Percentiles rank a stretch among this genome's conserved stretches.
Evolutionary conservation across 148 eudicot genomes (phyloP).

Genomic region (Persicaria tinctoria): DNA sequence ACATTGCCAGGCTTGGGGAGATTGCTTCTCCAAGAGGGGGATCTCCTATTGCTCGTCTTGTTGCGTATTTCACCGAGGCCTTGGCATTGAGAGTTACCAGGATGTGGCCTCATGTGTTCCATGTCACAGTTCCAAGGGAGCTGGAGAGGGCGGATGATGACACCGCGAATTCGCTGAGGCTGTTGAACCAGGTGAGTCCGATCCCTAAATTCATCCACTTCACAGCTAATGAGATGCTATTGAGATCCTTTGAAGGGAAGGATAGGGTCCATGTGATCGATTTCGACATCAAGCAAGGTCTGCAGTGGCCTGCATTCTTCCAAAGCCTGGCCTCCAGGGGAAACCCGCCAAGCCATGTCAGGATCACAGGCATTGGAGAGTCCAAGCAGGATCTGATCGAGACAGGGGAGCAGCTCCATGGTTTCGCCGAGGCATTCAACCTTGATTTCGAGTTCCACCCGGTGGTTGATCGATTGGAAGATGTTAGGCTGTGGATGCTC

Average conservation of each 20-base stretch:
- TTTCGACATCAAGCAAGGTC: conserved; percentile 90
- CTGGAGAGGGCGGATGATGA: conserved; percentile 64
- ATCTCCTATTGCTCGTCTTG: conserved; percentile 59
- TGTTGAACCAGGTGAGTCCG: conserved; percentile 80
- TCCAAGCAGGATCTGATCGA: conserved; percentile 82
- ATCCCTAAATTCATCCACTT: conserved; percentile 81
- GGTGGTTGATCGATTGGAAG: conserved; percentile 84
- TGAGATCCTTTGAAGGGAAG: conserved; percentile 84
- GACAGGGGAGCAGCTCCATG: conserved; percentile 69
- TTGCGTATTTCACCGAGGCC: conserved; percentile 82
- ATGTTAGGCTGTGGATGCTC: conserved; percentile 96
- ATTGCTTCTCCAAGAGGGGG: conserved; percentile 69
- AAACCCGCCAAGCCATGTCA: conserved; percentile 76
- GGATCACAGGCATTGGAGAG: conserved; percentile 86
- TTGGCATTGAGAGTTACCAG: conserved; percentile 64
- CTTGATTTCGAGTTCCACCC: conserved; percentile 81
- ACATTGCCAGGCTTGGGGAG: conserved; percentile 62
- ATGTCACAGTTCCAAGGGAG: conserved; percentile 54
- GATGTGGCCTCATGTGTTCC: conserved; percentile 75
- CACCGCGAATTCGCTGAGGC: conserved; percentile 49
- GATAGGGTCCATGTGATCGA: conserved; percentile 80
- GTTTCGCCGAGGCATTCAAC: conserved; percentile 62
- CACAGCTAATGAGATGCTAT: conserved; percentile 80
- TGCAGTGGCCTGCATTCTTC: conserved; percentile 88
- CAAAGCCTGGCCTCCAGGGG: conserved; percentile 62